Base-by-base conservation (phyloP, 495 filamentous ascomycete genomes). In the Bryoglossum gracile region DNA sequence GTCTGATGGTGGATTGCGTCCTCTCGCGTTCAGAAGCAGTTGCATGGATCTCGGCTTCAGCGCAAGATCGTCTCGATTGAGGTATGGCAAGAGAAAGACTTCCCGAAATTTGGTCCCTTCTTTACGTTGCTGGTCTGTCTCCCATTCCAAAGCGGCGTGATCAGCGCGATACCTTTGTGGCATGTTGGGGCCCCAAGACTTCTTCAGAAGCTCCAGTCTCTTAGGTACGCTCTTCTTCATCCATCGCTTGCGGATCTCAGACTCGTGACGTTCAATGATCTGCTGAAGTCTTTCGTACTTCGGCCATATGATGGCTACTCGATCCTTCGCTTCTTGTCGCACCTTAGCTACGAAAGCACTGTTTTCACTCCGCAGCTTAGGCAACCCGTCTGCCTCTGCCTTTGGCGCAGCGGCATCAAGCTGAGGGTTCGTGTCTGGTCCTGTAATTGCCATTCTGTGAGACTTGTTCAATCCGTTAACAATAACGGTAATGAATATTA, bases 11-110 rank as follows among this genome's bases (percentile, higher is more conserved):
- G 50, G 53, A 53, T 75, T 46, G 4, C 73, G 68, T n/a, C 59
- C 71, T 1, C 78, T 62, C 0, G 72, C 36, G 22, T 76, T 71
- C 1, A 83, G 54, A 3, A 82, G 61, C 11, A 81, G 53, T 0
- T 66, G 59, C 6, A 82, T 40, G 1, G 60, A 45, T 36, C 64
- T 70, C 0, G 65, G 59, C n/a, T n/a, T n/a, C n/a, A n/a, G n/a
- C 16, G 67, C 62, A 2, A 82, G 58, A 55, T 81, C 77, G 45
- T 81, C 75, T 21, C 71, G 66, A 50, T 83, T 84, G 57, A 81
- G 72, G 42, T 70, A 66, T 0, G 78, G 80, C 65, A 69, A 77
- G 26, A 75, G 44, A 26, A 62, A 78, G 4, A 56, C 53, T 3
- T 68, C 63, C 22, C 51, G 41, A 22, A 55, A 53, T 30, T 60